These are phyloP conservation scores for Cyberlindnera sargentensis DNA, from an alignment of 805 yeast species.

Conservation along the genomic window DNA sequence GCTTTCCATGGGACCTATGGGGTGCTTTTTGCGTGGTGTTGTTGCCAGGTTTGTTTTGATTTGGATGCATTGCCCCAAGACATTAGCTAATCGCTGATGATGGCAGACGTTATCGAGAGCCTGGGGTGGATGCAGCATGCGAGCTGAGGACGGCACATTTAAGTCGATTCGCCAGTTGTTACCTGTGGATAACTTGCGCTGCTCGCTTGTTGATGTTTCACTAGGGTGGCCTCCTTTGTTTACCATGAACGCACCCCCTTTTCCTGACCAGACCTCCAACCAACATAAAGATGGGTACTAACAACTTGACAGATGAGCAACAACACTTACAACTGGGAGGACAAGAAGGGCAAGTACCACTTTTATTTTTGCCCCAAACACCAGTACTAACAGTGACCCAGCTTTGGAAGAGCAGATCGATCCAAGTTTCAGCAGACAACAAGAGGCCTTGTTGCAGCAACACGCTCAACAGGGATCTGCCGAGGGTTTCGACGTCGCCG, in stretches of 20 bases:
- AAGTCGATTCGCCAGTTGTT: no score
- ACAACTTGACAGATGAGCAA: background rate
- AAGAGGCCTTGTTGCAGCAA: constrained; percentile 9
- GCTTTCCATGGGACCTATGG: background rate
- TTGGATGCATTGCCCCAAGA: background rate
- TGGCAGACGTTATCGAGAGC: no score
- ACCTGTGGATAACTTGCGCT: no score
- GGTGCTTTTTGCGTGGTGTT: background rate
- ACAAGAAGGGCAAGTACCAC: constrained; percentile 12
- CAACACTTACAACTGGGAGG: constrained; percentile 7
- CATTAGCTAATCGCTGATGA: constrained; percentile 1
- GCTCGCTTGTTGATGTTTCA: no score
- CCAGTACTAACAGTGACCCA: background rate
- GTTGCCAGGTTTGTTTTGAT: background rate
- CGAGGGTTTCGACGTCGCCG: constrained; percentile 27
- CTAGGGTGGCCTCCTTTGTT: background rate
- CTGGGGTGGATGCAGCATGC: no score
- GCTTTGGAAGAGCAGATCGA: constrained; percentile 25
- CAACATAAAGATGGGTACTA: background rate
- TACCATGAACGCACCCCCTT: background rate
- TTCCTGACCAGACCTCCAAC: background rate
- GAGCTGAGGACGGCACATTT: no score
- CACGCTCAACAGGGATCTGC: constrained; percentile 10
- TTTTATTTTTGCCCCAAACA: background rate
- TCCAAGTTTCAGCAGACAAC: constrained; percentile 22